Evolutionary conservation across 139 green algal genomes (phyloP).

Genomic region (Pedinophyceae sp.): DNA sequence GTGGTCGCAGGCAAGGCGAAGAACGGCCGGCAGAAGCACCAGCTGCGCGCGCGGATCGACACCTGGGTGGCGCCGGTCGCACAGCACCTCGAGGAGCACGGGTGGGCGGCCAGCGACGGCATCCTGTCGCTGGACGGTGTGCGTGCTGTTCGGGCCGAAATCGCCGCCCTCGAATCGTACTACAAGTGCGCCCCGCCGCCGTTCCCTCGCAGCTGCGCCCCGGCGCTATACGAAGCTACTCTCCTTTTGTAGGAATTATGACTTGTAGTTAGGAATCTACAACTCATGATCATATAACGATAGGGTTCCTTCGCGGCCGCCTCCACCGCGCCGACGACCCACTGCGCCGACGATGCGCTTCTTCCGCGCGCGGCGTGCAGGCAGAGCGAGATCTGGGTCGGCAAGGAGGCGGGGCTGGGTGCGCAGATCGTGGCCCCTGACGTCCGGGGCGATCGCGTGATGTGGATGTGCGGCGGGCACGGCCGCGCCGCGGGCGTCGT

Average conservation of each 20-base stretch:
- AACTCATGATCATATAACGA: too few species aligned
- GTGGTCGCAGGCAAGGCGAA: not conserved
- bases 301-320: too few species aligned
- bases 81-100: not conserved
- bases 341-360: too few species aligned
- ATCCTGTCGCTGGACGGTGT: not conserved
- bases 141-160: not conserved
- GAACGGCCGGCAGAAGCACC: not conserved
- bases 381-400: slow-evolving; percentile 27
- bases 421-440: slow-evolving; percentile 17
- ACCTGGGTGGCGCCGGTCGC: not conserved
- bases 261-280: too few species aligned
- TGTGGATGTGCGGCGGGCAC: slow-evolving; percentile 6
- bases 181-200: too few species aligned
- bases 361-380: not conserved
- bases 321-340: too few species aligned
- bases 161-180: not conserved
- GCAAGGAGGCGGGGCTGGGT: slow-evolving; percentile 22
- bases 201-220: too few species aligned
- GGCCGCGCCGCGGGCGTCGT: not conserved
- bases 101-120: not conserved
- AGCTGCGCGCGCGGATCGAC: not conserved
- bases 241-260: too few species aligned
- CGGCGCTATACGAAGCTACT: too few species aligned
- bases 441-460: slow-evolving; percentile 4